A percentile compares a stretch with the other conserved stretches of the same genome.
phyloP scores from a whole-genome alignment of 2,329 filamentous ascomycete species.

The Whalleya microplaca region DNA sequence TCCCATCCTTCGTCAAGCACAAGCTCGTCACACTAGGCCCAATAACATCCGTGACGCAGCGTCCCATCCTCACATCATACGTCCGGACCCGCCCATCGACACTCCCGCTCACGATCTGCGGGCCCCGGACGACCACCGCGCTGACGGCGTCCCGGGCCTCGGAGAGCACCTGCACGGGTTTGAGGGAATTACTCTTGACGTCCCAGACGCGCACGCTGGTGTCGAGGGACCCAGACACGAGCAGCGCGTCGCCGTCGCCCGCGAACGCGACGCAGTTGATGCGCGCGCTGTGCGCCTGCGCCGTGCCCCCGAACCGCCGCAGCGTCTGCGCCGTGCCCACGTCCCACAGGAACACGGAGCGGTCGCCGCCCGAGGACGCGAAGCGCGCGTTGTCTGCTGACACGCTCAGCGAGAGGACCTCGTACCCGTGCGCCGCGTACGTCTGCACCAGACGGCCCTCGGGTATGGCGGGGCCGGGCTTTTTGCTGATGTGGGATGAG shows the following conservation, averaged over 20 bases:
- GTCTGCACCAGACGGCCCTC: constrained; percentile 76
- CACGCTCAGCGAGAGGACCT: constrained; percentile 81
- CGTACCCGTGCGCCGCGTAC: constrained; percentile 89
- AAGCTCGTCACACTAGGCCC: constrained; percentile 76
- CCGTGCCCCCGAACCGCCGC: constrained; percentile 69
- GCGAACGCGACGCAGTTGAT: constrained; percentile 65
- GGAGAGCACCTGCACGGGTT: constrained; percentile 71
- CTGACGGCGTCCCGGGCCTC: constrained; percentile 75
- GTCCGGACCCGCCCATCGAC: constrained; percentile 81
- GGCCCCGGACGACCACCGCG: constrained; percentile 50
- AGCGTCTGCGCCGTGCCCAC: constrained; percentile 79
- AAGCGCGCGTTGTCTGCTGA: constrained; percentile 80
- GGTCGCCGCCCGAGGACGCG: constrained; percentile 86
- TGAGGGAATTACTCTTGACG: constrained; percentile 53
- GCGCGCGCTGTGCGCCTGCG: constrained; percentile 67
- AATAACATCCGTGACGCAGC: constrained; percentile 71
- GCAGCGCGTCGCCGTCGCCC: constrained; percentile 72
- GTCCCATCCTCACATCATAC: constrained; percentile 83
- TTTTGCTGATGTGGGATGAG: constrained; percentile 40
- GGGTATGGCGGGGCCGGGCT: constrained; percentile 39
- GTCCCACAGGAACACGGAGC: constrained; percentile 92
- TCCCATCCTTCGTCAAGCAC: constrained; percentile 70
- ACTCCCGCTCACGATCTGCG: constrained; percentile 72
- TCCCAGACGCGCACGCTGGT: constrained; percentile 80
- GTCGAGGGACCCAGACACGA: constrained; percentile 77